Evolutionary conservation across 2,329 filamentous ascomycete genomes (phyloP).

Genomic region (Diaporthe aspalathi): DNA sequence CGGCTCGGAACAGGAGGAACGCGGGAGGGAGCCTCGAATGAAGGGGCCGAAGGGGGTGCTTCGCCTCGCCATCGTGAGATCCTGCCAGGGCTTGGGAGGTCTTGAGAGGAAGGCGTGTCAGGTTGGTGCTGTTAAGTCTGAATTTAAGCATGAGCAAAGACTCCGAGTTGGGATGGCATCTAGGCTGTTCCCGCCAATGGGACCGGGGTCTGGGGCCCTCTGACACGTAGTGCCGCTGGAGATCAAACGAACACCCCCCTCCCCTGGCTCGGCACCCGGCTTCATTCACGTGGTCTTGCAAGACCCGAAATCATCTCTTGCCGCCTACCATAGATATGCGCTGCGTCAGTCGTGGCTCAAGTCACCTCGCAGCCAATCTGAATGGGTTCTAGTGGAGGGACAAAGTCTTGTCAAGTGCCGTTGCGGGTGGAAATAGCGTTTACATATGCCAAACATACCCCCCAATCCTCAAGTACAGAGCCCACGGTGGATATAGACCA

Average conservation of each 20-base stretch:
- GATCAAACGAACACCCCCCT: slow-evolving; percentile 36
- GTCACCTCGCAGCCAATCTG: background rate
- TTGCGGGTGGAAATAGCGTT: background rate
- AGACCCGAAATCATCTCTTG: background rate
- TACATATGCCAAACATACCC: background rate
- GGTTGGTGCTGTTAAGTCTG: slow-evolving; percentile 12
- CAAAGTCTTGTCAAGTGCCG: background rate
- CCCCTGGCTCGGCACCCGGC: slow-evolving; percentile 22
- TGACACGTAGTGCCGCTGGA: slow-evolving; percentile 30
- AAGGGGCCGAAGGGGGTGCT: background rate
- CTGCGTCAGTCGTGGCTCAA: too few species aligned
- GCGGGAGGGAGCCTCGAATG: background rate
- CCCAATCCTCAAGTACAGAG: background rate
- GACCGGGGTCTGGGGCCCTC: background rate
- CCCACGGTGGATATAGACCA: background rate
- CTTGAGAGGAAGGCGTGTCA: slow-evolving; percentile 4
- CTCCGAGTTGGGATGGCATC: slow-evolving; percentile 21
- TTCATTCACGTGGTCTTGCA: background rate
- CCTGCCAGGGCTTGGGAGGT: slow-evolving; percentile 3
- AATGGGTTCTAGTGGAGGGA: background rate
- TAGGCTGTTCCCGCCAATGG: slow-evolving; percentile 9
- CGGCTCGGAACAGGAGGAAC: background rate
- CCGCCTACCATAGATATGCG: background rate
- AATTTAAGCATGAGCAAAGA: slow-evolving; percentile 31
- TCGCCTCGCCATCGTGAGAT: slow-evolving; percentile 21